Evolutionary conservation across 352 stramenopile species (phyloP).

Genomic region (Thalassiosira sp.): DNA sequence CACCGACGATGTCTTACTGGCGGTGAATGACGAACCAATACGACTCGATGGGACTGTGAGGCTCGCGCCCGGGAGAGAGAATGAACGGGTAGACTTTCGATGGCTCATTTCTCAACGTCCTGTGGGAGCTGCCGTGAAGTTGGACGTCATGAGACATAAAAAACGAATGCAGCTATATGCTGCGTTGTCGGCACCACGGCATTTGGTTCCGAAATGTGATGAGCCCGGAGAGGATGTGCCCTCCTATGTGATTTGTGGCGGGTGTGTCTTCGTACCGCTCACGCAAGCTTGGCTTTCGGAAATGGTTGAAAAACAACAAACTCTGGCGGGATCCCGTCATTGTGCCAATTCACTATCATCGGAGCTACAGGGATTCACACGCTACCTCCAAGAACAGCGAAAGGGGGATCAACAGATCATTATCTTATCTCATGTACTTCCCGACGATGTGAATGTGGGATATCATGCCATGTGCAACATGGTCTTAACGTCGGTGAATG

Average conservation of each 20-base stretch:
- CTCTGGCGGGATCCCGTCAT: neutral
- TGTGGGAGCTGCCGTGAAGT: slow-evolving; percentile 14
- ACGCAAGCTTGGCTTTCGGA: slow-evolving; percentile 26
- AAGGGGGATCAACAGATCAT: slow-evolving; percentile 39
- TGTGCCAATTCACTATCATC: neutral
- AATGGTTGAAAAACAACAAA: slow-evolving; percentile 13
- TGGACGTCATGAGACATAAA: slow-evolving; percentile 29
- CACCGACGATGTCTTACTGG: slow-evolving; percentile 38
- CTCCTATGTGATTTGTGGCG: slow-evolving; percentile 38
- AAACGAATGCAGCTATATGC: slow-evolving; percentile 14
- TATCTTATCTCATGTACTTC: slow-evolving; percentile 42
- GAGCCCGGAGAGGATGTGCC: slow-evolving; percentile 11
- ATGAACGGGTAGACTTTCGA: slow-evolving; percentile 43
- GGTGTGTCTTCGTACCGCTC: slow-evolving; percentile 48
- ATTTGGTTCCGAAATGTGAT: slow-evolving; percentile 29
- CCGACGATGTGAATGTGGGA: slow-evolving; percentile 48
- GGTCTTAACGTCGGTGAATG: slow-evolving; percentile 41
- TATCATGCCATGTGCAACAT: slow-evolving; percentile 40
- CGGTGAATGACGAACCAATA: slow-evolving; percentile 22
- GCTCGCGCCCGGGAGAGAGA: slow-evolving; percentile 14
- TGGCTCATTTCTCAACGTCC: slow-evolving; percentile 26
- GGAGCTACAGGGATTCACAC: slow-evolving; percentile 19
- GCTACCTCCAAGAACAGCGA: slow-evolving; percentile 34
- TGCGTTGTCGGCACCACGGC: slow-evolving; percentile 3
- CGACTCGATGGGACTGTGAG: slow-evolving; percentile 30